These are phyloP conservation scores for Atkinsonella hypoxylon DNA, from an alignment of 2,329 filamentous ascomycete species.

Conservation along the genomic window DNA sequence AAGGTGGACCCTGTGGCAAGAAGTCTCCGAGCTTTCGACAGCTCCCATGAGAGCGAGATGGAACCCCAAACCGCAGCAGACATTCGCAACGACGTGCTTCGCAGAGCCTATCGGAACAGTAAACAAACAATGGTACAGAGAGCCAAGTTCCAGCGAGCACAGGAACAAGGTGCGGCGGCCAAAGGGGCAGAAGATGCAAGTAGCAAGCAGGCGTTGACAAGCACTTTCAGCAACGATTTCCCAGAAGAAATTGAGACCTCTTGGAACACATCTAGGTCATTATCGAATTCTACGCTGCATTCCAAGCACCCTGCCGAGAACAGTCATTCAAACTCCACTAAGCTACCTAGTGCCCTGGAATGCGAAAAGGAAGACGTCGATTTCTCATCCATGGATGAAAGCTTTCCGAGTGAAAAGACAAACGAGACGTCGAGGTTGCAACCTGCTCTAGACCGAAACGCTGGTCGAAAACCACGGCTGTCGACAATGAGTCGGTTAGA, in stretches of 20 bases:
- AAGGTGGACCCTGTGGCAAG: constrained; percentile 22
- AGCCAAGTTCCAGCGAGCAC: constrained; percentile 8
- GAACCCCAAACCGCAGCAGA: constrained; percentile 19
- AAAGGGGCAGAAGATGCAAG: constrained; percentile 4
- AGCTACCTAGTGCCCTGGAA: background rate
- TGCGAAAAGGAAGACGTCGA: constrained; percentile 18
- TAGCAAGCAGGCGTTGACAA: constrained; percentile 23
- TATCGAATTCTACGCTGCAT: constrained; percentile 14
- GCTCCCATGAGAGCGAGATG: constrained; percentile 6
- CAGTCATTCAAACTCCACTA: background rate
- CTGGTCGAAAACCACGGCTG: constrained; percentile 1
- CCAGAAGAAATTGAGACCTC: constrained; percentile 36
- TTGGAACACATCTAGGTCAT: constrained; percentile 24
- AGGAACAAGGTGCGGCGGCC: constrained; percentile 6
- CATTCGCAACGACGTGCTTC: constrained; percentile 20
- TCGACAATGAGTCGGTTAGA: constrained; percentile 4
- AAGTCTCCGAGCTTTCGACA: constrained; percentile 26
- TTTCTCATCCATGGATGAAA: constrained; percentile 28
- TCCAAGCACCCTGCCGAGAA: constrained; percentile 10
- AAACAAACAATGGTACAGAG: constrained; percentile 9
- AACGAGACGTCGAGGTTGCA: constrained; percentile 15
- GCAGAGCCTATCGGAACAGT: constrained; percentile 14
- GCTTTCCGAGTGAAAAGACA: constrained; percentile 20
- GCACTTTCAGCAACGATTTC: constrained; percentile 38
- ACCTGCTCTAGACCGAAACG: constrained; percentile 18